Base-by-base conservation (phyloP, 202 grass and related monocot species). In the Elaeis oleifera region DNA sequence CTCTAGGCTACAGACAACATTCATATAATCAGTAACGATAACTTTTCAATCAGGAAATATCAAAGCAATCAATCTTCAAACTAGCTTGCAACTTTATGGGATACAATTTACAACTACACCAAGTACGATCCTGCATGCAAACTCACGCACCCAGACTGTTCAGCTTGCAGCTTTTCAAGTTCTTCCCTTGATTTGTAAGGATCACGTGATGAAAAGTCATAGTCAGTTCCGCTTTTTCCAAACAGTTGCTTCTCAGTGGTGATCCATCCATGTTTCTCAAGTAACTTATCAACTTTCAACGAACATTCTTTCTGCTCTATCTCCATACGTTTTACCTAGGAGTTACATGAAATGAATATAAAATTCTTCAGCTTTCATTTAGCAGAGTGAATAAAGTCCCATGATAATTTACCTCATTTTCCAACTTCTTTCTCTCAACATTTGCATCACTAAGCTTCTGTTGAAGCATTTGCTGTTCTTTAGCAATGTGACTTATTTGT, bases 271-370 rank as follows among this genome's bases (percentile, higher is more conserved):
- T 92, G 81, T 68, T 99, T 92, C 51, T 89, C 80, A 57, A 92
- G 49, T 74, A 99, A 71, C 59, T 80, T 92, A 52, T 92, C 85
- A 26, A 99, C 94, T 67, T 77, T 92, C 9, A 64, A 84, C 51
- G 88, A 92, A 71, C 85, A 99, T 53, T 99, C 94, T 63, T 87
- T 92, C 76, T 99, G 94, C 62, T 99, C 94, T 72, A 86, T 59
- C 75, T 92, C 88, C 88, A 92, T 89, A 58, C 88, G 88, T 66
- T 92, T 92, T 59, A 89, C 94, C 94, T 99, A 58, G 18, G 76
- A 72, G 32, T 49, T n/a, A 70, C 57, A 58, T 68, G 57, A 53
- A 72, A 63, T 22, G 56, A 71, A 49, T 31, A 70, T 21, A 49
- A 58, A 20, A 4, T 28, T 58, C 9, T 64, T 18, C 67, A 70